Conservation (phyloP, 257 asterid species). For the Paraleonurus japonicus region DNA sequence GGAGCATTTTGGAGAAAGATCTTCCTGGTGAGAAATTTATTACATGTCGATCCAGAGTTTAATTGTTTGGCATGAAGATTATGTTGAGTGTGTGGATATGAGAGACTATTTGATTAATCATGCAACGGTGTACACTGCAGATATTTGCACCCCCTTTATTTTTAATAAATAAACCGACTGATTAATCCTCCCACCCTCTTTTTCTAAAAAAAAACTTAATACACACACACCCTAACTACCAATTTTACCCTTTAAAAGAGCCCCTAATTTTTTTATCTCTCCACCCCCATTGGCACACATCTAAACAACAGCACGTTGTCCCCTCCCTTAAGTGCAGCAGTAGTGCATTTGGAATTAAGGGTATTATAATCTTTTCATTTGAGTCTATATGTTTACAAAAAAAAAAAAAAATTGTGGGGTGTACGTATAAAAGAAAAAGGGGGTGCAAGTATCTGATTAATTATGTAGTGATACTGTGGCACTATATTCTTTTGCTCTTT, state of each 20-base stretch:
- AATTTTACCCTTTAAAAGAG: no score
- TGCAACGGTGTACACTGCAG: background rate
- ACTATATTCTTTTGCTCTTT: conserved; percentile 6
- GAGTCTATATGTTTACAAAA: background rate
- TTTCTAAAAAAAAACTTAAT: no score
- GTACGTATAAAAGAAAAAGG: background rate
- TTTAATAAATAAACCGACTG: no score
- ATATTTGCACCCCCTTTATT: background rate
- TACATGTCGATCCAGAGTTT: background rate
- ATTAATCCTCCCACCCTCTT: no score
- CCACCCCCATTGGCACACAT: no score
- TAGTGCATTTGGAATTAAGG: no score
- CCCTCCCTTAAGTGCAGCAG: no score
- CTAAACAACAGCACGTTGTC: no score
- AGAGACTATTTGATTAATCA: background rate
- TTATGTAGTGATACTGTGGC: background rate
- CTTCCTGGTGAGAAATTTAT: conserved; percentile 76
- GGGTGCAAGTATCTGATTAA: background rate
- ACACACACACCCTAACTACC: no score
- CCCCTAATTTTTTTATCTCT: no score
- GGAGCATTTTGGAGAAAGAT: conserved; percentile 80
- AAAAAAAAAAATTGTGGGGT: background rate
- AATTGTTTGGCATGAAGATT: background rate
- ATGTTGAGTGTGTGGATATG: background rate
- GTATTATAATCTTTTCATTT: no score